phyloP scores from a whole-genome alignment of 129 eudicot species.

The Heracleum sosnowskyi region DNA sequence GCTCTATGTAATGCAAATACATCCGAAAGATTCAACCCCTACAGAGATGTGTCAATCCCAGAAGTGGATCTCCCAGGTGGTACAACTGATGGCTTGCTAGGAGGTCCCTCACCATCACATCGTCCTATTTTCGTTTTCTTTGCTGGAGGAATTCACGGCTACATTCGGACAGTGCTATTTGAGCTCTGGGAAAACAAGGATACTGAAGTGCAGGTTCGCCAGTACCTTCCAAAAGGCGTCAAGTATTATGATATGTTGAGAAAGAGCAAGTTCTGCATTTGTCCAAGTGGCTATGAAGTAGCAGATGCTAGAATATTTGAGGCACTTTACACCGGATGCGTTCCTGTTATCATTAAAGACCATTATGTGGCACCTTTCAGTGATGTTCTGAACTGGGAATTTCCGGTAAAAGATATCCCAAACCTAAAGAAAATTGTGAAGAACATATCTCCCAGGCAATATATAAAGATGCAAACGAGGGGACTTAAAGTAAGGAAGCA shows the following conservation, averaged over 20 bases:
- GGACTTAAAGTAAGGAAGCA: slow-evolving; percentile 22
- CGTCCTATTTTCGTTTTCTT: slow-evolving; percentile 40
- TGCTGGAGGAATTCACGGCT: slow-evolving; percentile 50
- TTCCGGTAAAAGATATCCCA: slow-evolving; percentile 22
- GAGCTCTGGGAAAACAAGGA: slow-evolving; percentile 46
- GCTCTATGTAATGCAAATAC: slow-evolving; percentile 54
- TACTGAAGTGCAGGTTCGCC: slow-evolving; percentile 27
- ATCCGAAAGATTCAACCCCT: slow-evolving; percentile 42
- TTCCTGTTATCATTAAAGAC: slow-evolving; percentile 32
- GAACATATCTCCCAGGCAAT: slow-evolving; percentile 11
- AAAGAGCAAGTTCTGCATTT: slow-evolving; percentile 38
- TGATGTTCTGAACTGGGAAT: slow-evolving; percentile 33
- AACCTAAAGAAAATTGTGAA: slow-evolving; percentile 26
- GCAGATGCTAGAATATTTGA: slow-evolving; percentile 48
- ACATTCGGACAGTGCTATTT: slow-evolving; percentile 31
- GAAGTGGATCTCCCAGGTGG: slow-evolving; percentile 36
- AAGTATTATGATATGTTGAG: slow-evolving; percentile 27
- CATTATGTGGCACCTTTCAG: slow-evolving; percentile 27
- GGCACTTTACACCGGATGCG: slow-evolving; percentile 34
- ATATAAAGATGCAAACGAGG: slow-evolving; percentile 22
- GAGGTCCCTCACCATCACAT: slow-evolving; percentile 26
- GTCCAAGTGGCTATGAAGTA: slow-evolving; percentile 51
- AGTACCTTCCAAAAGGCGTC: slow-evolving; percentile 39
- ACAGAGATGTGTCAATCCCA: slow-evolving; percentile 44
- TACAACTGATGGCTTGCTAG: slow-evolving; percentile 25